Evolutionary conservation across 805 yeast genomes (phyloP).

Genomic region (Myxozyma sirexii): DNA sequence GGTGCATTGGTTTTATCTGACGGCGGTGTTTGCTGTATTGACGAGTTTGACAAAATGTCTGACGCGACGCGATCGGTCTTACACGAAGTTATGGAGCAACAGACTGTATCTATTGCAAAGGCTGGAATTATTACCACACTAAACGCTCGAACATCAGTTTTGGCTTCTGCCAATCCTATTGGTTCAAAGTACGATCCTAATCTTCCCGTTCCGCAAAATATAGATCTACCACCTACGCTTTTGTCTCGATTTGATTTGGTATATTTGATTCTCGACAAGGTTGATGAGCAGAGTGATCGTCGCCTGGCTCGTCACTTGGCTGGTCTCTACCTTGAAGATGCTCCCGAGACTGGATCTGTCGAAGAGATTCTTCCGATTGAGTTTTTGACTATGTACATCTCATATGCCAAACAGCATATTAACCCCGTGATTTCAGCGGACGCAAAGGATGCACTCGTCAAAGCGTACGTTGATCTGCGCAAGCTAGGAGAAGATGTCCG

Average conservation of each 20-base stretch:
- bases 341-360: conserved; percentile 68
- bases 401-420: conserved; percentile 85
- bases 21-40: conserved; percentile 98
- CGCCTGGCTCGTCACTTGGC: conserved; percentile 89
- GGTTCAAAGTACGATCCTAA: conserved; percentile 95
- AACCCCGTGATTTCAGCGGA: conserved; percentile 78
- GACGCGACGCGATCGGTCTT: conserved; percentile 92
- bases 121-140: conserved; percentile 97
- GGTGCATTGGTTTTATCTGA: conserved; percentile 97
- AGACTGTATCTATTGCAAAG: conserved; percentile 95
- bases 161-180: conserved; percentile 97
- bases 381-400: conserved; percentile 82
- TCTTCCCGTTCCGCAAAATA: conserved; percentile 90
- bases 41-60: conserved; percentile 97
- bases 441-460: conserved; percentile 83
- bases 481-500: conserved; percentile 90
- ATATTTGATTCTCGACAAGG: conserved; percentile 87
- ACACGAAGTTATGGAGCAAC: conserved; percentile 99
- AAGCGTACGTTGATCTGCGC: conserved; percentile 90
- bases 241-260: conserved; percentile 94
- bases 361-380: conserved; percentile 81
- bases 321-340: conserved; percentile 86
- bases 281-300: conserved; percentile 82
- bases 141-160: conserved; percentile 92
- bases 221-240: conserved; percentile 95